A percentile compares a stretch with the other conserved stretches of the same genome.
These are phyloP conservation scores for Ceratocystis papillata DNA, from an alignment of 2,329 filamentous ascomycete genomes.

Conservation along the genomic window DNA sequence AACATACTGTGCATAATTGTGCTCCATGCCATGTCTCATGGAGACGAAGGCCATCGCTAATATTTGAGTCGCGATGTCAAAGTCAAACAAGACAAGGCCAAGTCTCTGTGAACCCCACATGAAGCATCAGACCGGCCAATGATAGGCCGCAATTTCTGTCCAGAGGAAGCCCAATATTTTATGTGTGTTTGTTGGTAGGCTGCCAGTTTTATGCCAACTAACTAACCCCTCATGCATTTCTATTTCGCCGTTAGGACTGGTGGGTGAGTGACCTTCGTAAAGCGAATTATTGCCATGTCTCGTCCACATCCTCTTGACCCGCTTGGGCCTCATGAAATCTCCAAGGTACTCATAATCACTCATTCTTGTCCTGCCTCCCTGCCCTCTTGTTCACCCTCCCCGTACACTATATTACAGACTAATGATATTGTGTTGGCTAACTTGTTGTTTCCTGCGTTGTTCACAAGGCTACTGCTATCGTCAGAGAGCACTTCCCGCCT, in stretches of 20 bases:
- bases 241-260: too few species aligned
- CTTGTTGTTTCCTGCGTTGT: not conserved
- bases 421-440: not conserved
- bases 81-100: not conserved
- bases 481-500: conserved; percentile 22
- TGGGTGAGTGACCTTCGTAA: too few species aligned
- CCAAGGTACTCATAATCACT: conserved; percentile 19
- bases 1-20: too few species aligned
- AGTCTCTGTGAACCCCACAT: not conserved
- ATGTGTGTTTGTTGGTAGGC: too few species aligned
- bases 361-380: not conserved
- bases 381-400: conserved; percentile 13
- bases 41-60: too few species aligned
- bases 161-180: too few species aligned
- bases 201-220: too few species aligned
- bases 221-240: too few species aligned
- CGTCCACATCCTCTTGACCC: conserved; percentile 29
- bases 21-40: too few species aligned
- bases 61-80: not conserved
- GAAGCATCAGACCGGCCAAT: not conserved
- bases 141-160: not conserved
- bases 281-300: not conserved
- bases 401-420: too few species aligned
- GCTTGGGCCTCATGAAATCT: conserved; percentile 28
- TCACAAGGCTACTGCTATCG: conserved; percentile 14